These are phyloP conservation scores for Aspergillus arachidicola DNA, from an alignment of 2,329 filamentous ascomycete species.

Conservation along the genomic window DNA sequence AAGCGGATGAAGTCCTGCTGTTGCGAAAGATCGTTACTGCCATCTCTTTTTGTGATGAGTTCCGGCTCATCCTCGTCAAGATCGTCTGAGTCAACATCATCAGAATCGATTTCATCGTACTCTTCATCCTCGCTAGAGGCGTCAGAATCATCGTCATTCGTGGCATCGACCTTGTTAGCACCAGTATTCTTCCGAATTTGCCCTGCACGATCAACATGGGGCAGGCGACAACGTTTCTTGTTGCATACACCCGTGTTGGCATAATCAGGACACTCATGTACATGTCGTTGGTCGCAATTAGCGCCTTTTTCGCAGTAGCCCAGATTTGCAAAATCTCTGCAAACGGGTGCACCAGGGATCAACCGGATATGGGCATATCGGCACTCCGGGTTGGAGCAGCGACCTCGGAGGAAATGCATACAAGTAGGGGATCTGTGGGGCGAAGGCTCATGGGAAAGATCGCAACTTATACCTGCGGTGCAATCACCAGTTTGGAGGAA, in stretches of 20 bases:
- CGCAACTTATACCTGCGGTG: conserved; percentile 75
- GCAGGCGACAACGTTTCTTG: conserved; percentile 77
- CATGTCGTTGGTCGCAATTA: conserved; percentile 78
- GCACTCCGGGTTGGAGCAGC: conserved; percentile 84
- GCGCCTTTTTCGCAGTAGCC: conserved; percentile 87
- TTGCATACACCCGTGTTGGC: conserved; percentile 86
- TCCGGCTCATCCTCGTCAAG: conserved; percentile 48
- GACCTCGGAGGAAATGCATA: conserved; percentile 85
- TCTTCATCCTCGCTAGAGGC: conserved; percentile 77
- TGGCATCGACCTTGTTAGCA: conserved; percentile 43
- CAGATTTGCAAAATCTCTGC: conserved; percentile 78
- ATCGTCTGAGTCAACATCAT: conserved; percentile 72
- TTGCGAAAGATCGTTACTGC: conserved; percentile 51
- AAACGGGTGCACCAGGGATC: conserved; percentile 76
- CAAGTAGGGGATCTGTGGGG: conserved; percentile 85
- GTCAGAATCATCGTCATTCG: conserved; percentile 63
- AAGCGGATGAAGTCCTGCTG: conserved; percentile 59
- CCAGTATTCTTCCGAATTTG: conserved; percentile 65
- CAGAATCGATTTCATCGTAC: conserved; percentile 65
- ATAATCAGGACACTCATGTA: conserved; percentile 92
- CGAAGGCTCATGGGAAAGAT: conserved; percentile 84
- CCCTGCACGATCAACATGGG: conserved; percentile 85
- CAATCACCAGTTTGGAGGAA: conserved; percentile 81
- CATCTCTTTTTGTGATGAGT: conserved; percentile 39
- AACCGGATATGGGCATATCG: conserved; percentile 84